These are phyloP conservation scores for Pythium phragmiticola DNA, from an alignment of 352 stramenopile species.

Conservation along the genomic window DNA sequence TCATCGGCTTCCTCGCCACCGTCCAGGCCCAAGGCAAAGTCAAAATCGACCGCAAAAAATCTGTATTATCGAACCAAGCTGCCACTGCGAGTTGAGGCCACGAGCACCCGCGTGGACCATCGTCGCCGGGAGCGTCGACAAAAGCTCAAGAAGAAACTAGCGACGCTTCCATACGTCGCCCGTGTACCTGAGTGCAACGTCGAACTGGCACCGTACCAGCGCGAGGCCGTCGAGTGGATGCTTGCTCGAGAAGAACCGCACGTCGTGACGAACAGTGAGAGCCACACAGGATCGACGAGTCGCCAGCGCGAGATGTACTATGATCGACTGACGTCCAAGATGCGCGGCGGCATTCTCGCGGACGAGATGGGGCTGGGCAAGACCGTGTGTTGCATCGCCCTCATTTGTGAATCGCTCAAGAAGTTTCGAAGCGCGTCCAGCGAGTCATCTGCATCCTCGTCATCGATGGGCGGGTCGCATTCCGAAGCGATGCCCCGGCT, in stretches of 20 bases:
- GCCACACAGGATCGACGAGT: slow-evolving; percentile 13
- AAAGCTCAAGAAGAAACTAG: slow-evolving; percentile 30
- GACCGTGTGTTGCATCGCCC: slow-evolving; percentile 86
- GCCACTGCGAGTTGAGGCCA: slow-evolving; percentile 58
- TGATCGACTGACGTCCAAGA: slow-evolving; percentile 24
- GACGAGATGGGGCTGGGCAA: slow-evolving; percentile 91
- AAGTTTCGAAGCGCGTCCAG: slow-evolving; percentile 36
- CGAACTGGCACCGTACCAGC: slow-evolving; percentile 81
- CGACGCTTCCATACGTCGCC: neutral
- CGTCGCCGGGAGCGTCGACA: slow-evolving; percentile 39
- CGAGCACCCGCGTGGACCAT: slow-evolving; percentile 47
- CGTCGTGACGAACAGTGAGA: slow-evolving; percentile 19
- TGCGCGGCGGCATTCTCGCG: slow-evolving; percentile 78
- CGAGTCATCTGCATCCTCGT: slow-evolving; percentile 6
- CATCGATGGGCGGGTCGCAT: neutral
- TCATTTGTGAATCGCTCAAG: slow-evolving; percentile 69
- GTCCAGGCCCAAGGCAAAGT: slow-evolving; percentile 12
- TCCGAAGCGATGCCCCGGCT: slow-evolving; percentile 34
- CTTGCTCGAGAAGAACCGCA: slow-evolving; percentile 38
- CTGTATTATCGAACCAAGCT: slow-evolving; percentile 56
- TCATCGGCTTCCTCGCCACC: slow-evolving; percentile 18
- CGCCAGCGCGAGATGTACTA: slow-evolving; percentile 32
- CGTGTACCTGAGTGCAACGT: slow-evolving; percentile 50
- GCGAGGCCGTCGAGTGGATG: slow-evolving; percentile 90
- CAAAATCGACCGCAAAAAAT: slow-evolving; percentile 3